These are phyloP conservation scores for Drechslerella coelobrocha DNA, from an alignment of 2,329 filamentous ascomycete species.

Conservation along the genomic window DNA sequence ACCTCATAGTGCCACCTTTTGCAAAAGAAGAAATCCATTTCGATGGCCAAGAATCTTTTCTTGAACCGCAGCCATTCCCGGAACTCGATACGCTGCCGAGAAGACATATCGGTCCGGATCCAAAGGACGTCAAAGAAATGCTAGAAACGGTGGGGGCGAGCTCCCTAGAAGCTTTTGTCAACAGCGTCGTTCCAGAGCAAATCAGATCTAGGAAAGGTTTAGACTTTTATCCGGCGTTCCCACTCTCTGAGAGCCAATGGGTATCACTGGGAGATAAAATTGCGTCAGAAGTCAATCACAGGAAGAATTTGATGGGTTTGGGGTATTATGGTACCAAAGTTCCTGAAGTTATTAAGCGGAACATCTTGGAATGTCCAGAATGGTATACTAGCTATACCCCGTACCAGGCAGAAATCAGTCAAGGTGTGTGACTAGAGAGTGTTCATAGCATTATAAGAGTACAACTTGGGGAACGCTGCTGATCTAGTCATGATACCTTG, in stretches of 20 bases:
- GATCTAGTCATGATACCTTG: constrained; percentile 1
- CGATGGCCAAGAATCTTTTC: constrained; percentile 15
- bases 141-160: constrained; percentile 71
- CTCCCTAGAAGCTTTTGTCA: constrained; percentile 80
- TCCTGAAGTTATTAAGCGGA: constrained; percentile 88
- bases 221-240: constrained; percentile 63
- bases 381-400: constrained; percentile 99
- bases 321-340: constrained; percentile 89
- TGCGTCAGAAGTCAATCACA: constrained; percentile 68
- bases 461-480: neutral
- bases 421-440: constrained; percentile 61
- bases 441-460: neutral
- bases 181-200: constrained; percentile 80
- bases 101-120: constrained; percentile 85
- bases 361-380: constrained; percentile 87
- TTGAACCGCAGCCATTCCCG: constrained; percentile 1
- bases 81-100: constrained; percentile 70
- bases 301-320: constrained; percentile 77
- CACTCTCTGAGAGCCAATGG: constrained; percentile 68
- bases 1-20: constrained; percentile 22
- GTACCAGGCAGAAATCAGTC: constrained; percentile 96
- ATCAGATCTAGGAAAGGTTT: constrained; percentile 74
- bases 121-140: constrained; percentile 75
- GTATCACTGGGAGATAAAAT: constrained; percentile 65
- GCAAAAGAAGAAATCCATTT: constrained; percentile 12